A percentile compares a stretch with the other conserved stretches of the same genome.
Conservation (phyloP, 352 stramenopile species). For the Nothophytophthora sp. region DNA sequence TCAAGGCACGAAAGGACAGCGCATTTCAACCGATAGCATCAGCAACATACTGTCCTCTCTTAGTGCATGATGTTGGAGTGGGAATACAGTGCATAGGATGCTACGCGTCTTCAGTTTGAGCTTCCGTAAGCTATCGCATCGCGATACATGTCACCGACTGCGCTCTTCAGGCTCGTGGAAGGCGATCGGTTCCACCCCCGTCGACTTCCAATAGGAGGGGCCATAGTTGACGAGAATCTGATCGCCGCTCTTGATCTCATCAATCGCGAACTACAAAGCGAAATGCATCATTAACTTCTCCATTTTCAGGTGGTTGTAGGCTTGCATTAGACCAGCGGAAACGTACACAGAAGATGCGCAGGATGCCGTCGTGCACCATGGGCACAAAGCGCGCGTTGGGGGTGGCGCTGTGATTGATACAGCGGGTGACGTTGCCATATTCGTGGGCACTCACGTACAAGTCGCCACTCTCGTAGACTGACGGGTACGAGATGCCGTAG, state of each 20-base stretch:
- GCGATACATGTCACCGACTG: constrained; percentile 9
- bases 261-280: constrained; percentile 51
- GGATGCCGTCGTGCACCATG: constrained; percentile 64
- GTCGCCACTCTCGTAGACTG: constrained; percentile 61
- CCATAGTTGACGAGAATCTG: constrained; percentile 85
- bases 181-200: constrained; percentile 45
- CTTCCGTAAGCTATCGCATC: too few species aligned
- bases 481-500: constrained; percentile 77
- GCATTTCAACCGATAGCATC: constrained; percentile 1
- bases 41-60: constrained; percentile 9
- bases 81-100: too few species aligned
- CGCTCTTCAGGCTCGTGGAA: constrained; percentile 27
- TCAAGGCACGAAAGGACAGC: neutral
- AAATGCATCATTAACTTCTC: neutral
- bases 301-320: neutral
- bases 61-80: too few species aligned
- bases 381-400: constrained; percentile 67
- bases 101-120: too few species aligned
- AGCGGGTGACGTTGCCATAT: constrained; percentile 78
- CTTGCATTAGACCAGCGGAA: neutral
- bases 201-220: constrained; percentile 68
- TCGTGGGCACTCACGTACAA: constrained; percentile 70
- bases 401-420: constrained; percentile 71
- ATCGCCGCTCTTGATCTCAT: constrained; percentile 39
- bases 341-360: constrained; percentile 81